Base-by-base conservation (phyloP, 176 grass and related monocot genomes). In the Carex littledalei region DNA sequence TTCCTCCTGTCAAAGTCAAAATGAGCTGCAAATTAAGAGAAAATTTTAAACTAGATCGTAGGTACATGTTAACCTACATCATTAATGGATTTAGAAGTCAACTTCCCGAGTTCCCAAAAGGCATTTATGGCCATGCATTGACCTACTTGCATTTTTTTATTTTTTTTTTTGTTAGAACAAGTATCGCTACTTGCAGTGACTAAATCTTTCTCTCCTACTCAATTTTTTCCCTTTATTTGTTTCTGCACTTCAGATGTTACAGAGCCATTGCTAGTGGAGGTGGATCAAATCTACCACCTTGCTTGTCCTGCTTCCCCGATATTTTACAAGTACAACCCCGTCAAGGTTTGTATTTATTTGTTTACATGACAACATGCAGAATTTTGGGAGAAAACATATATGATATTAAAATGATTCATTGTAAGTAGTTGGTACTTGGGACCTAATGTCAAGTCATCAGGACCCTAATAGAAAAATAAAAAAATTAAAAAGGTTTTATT, bases 231-330 rank as follows among this genome's bases (percentile, higher is more conserved):
- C 11, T 34, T 84, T 86, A 24, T 83, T 63, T 87, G 22, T 77
- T 52, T 15, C 61, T 81, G 64, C 34, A 35, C 84, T 88, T 82
- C 73, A 99, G 97, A 99, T 94, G 93, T 96, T 86, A 99, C 97
- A 3, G 49, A 99, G 45, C 87, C 97, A 8, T 77, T 99, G 78
- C 89, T 99, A 81, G 90, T 96, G 83, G 97, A 99, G 88, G 97
- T 99, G 86, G 97, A 99, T 86, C 97, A 99, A 83, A 95, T 99
- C 47, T 99, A 99, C 63, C 97, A 99, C 88, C 97, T 99, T 92
- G 97, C 97, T 89, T 99, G 97, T 84, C 97, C 97, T 82, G 93
- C 97, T 81, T 99, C 97, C 75, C 97, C 97, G 77, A 99, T 99
- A 86, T 99, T 99, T 86, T 99, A 99, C 89, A 99, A 99, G 82